Percentiles rank a stretch among this genome's conserved stretches.
Conservation (phyloP, 768 basidiomycete genomes). For the Pleurotus pulmonarius region DNA sequence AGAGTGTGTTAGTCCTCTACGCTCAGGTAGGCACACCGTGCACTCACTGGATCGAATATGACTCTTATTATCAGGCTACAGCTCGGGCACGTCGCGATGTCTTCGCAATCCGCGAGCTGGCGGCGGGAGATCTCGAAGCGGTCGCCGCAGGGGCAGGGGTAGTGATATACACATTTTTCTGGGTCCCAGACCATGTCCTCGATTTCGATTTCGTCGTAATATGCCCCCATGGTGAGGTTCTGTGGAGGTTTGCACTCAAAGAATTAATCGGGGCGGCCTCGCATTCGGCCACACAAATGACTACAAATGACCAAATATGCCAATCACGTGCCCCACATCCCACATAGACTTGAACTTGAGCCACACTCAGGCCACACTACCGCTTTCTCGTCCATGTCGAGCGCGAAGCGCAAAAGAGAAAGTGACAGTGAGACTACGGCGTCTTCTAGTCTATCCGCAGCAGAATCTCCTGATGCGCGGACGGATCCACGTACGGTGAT, state of each 20-base stretch:
- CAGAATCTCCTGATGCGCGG: too few relatives aligned
- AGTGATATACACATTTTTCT: slow-evolving; percentile 82
- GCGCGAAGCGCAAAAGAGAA: too few relatives aligned
- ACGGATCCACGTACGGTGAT: too few relatives aligned
- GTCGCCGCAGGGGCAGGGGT: slow-evolving; percentile 97
- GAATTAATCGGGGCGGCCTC: neutral
- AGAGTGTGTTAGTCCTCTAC: too few relatives aligned
- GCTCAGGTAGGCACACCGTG: neutral
- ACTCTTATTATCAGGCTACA: slow-evolving; percentile 92
- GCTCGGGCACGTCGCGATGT: slow-evolving; percentile 94
- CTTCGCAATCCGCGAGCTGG: slow-evolving; percentile 87
- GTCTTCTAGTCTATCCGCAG: too few relatives aligned
- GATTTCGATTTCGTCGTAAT: slow-evolving; percentile 97
- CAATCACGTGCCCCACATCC: too few relatives aligned
- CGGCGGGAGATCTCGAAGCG: slow-evolving; percentile 90
- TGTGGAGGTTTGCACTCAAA: neutral
- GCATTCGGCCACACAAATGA: too few relatives aligned
- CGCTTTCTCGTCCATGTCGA: too few relatives aligned
- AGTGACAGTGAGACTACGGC: too few relatives aligned
- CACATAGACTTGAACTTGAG: too few relatives aligned
- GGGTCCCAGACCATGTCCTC: slow-evolving; percentile 95
- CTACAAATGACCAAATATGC: too few relatives aligned
- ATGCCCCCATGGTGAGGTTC: slow-evolving; percentile 61
- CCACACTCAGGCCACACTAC: too few relatives aligned
- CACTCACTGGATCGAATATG: slow-evolving; percentile 88